These are phyloP conservation scores for Adenanthera pavonina DNA, from an alignment of 306 rosid genomes.

Conservation along the genomic window DNA sequence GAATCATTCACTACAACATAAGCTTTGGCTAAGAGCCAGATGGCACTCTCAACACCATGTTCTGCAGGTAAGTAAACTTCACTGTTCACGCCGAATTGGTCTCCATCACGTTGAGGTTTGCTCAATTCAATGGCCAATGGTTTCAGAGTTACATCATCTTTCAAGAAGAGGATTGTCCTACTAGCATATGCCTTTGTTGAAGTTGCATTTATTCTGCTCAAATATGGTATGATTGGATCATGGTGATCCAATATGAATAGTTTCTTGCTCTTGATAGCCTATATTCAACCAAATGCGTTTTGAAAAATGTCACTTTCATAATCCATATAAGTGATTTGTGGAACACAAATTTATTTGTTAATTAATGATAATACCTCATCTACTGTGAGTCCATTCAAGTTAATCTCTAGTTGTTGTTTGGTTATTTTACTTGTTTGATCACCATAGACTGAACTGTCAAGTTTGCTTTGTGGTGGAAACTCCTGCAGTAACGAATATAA, in stretches of 20 bases:
- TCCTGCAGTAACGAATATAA: constrained; percentile 41
- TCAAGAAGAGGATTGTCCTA: constrained; percentile 59
- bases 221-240: constrained; percentile 55
- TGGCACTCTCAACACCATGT: background rate
- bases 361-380: constrained; percentile 40
- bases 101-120: constrained; percentile 61
- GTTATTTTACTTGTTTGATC: constrained; percentile 45
- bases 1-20: constrained; percentile 4
- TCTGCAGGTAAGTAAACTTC: constrained; percentile 51
- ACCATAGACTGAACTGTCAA: constrained; percentile 55
- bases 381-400: constrained; percentile 54
- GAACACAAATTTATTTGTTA: constrained; percentile 2
- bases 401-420: constrained; percentile 35
- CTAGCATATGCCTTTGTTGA: constrained; percentile 54
- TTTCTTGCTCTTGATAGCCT: constrained; percentile 61
- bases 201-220: constrained; percentile 51
- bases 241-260: constrained; percentile 65
- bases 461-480: constrained; percentile 73
- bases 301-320: background rate
- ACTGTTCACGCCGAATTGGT: constrained; percentile 49
- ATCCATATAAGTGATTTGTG: background rate
- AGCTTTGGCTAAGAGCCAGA: constrained; percentile 1
- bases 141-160: constrained; percentile 2
- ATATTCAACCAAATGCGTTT: constrained; percentile 15
- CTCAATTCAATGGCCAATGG: constrained; percentile 45